These are phyloP conservation scores for Lipomyces anomalus DNA, from an alignment of 805 yeast genomes.

Conservation along the genomic window DNA sequence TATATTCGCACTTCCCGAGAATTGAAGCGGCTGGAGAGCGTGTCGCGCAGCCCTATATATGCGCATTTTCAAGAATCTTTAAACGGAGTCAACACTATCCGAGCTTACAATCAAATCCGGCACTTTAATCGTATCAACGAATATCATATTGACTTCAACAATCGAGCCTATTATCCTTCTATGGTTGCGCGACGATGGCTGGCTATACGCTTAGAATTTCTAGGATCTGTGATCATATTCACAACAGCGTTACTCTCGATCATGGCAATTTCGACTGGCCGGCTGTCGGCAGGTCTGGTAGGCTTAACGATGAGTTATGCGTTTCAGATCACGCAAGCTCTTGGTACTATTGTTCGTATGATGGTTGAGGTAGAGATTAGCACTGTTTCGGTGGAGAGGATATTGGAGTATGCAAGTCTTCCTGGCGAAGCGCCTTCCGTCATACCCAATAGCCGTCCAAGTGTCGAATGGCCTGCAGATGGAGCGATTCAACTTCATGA, in stretches of 20 bases:
- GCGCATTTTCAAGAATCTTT: slow-evolving; percentile 78
- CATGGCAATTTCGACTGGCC: slow-evolving; percentile 58
- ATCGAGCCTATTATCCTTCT: slow-evolving; percentile 88
- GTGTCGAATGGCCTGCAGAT: slow-evolving; percentile 60
- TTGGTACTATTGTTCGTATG: slow-evolving; percentile 97
- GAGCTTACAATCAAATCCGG: slow-evolving; percentile 60
- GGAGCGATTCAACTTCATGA: slow-evolving; percentile 65
- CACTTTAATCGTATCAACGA: slow-evolving; percentile 55
- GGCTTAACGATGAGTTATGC: slow-evolving; percentile 94
- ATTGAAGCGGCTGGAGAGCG: slow-evolving; percentile 63
- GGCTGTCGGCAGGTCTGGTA: slow-evolving; percentile 81
- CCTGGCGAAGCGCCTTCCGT: slow-evolving; percentile 75
- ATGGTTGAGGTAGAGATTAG: slow-evolving; percentile 97
- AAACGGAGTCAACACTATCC: slow-evolving; percentile 67
- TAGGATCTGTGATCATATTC: slow-evolving; percentile 83
- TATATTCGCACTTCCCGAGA: slow-evolving; percentile 70
- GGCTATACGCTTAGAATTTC: slow-evolving; percentile 84
- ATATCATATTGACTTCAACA: slow-evolving; percentile 66
- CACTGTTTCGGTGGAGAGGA: slow-evolving; percentile 93
- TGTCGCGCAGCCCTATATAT: slow-evolving; percentile 68
- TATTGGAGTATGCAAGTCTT: slow-evolving; percentile 74
- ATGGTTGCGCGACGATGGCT: slow-evolving; percentile 94
- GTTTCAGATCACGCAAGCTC: slow-evolving; percentile 80
- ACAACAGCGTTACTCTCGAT: slow-evolving; percentile 81
- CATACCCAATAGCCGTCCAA: slow-evolving; percentile 60